Evolutionary conservation across 495 filamentous ascomycete species (phyloP).

Genomic region (Parachaetomium inaequale): DNA sequence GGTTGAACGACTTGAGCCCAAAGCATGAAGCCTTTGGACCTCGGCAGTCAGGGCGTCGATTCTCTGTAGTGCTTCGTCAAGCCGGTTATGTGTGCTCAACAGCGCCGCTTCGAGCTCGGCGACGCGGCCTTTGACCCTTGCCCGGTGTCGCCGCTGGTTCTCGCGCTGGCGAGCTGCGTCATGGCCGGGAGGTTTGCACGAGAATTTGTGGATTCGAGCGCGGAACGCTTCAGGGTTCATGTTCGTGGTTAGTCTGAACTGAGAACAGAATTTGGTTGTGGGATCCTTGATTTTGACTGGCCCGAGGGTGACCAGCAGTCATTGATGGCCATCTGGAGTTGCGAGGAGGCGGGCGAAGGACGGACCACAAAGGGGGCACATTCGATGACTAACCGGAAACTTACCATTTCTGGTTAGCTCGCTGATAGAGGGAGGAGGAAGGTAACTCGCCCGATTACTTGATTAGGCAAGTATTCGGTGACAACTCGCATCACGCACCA

Average conservation of each 20-base stretch:
- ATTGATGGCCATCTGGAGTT: too few relatives aligned
- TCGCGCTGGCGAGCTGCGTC: constrained; percentile 29
- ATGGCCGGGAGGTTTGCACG: constrained; percentile 22
- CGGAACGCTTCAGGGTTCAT: background rate
- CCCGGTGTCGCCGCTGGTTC: constrained; percentile 35
- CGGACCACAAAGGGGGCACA: background rate
- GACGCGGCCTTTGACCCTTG: constrained; percentile 28
- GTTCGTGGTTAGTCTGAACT: background rate
- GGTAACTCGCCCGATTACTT: background rate
- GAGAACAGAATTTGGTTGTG: background rate
- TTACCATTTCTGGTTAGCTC: constrained; percentile 9
- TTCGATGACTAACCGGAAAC: constrained; percentile 19
- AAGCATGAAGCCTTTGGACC: constrained; percentile 14
- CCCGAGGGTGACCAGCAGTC: too few relatives aligned
- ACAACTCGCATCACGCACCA: too few relatives aligned
- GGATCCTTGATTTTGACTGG: background rate
- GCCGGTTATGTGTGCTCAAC: constrained; percentile 11
- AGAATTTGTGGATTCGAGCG: constrained; percentile 23
- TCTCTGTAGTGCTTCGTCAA: constrained; percentile 20
- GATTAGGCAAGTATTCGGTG: constrained; percentile 15
- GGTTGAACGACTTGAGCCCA: background rate
- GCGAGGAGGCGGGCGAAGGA: too few relatives aligned
- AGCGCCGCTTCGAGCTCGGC: constrained; percentile 26
- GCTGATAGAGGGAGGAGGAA: too few relatives aligned
- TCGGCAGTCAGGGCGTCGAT: constrained; percentile 25